Percentiles rank a stretch among this genome's conserved stretches.
Evolutionary conservation across 306 rosid species (phyloP).

Genomic region (Vigna unguiculata): DNA sequence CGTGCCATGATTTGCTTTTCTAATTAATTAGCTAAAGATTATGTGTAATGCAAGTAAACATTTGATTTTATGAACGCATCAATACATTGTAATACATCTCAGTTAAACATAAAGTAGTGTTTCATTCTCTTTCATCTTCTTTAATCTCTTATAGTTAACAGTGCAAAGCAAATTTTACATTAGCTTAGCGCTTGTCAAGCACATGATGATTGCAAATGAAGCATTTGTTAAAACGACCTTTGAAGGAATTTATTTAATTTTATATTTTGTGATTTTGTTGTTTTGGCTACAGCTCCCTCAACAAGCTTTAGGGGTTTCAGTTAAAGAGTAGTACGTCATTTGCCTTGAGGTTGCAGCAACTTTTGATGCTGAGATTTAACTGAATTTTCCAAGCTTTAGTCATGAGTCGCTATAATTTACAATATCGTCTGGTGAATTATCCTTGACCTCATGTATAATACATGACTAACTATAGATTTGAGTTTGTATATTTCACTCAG

Average conservation of each 20-base stretch:
- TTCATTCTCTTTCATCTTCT: background rate
- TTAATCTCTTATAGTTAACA: background rate
- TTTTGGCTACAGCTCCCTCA: slow-evolving; percentile 43
- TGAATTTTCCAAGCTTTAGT: slow-evolving; percentile 50
- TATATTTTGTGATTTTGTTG: background rate
- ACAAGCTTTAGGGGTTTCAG: slow-evolving; percentile 36
- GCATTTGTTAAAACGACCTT: slow-evolving; percentile 22
- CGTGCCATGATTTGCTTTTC: background rate
- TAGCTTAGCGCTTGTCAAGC: background rate
- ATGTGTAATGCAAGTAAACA: background rate
- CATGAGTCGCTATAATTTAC: slow-evolving; percentile 24
- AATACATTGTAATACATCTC: background rate
- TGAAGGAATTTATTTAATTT: slow-evolving; percentile 13
- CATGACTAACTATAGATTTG: slow-evolving; percentile 40
- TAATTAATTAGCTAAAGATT: background rate
- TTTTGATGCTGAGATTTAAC: slow-evolving; percentile 42
- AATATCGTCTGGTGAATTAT: slow-evolving; percentile 35
- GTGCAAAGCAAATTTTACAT: background rate
- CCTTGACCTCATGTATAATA: slow-evolving; percentile 30
- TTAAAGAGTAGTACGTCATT: slow-evolving; percentile 32
- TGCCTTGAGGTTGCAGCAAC: slow-evolving; percentile 44
- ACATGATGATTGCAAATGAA: background rate
- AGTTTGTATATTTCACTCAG: slow-evolving; percentile 39
- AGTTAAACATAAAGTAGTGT: background rate
- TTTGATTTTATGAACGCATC: background rate